Base-by-base conservation (phyloP, 2,329 filamentous ascomycete genomes). In the Fusarium chlamydosporum region DNA sequence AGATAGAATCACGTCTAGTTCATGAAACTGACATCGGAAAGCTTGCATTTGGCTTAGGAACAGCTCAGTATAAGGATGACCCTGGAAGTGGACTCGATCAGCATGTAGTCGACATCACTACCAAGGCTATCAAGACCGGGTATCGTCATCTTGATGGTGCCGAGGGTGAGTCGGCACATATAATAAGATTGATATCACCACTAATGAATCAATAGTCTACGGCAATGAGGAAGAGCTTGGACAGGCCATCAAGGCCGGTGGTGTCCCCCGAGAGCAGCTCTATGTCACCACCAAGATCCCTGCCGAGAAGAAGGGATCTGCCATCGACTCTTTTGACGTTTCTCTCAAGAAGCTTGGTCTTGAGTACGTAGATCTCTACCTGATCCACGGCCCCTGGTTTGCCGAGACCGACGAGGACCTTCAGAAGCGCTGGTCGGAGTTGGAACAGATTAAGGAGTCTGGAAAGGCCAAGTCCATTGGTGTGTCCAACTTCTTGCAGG, bases 71-170 rank as follows among this genome's bases (percentile, higher is more conserved):
- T 79, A 92, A 86, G 76, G 86, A 10, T 11, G 61, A 86, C 70
- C 76, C 76, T 6, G 79, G 83, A 10, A 82, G 77, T 47, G 80
- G 84, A 46, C 80, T 89, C 41, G 88, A 92, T 68, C 79, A 88
- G 57, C 81, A 83, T 7, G 79, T 85, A 48, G 76, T 85, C 45
- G 78, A 82, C 26, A 68, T 80, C 53, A 84, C 84, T 41, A 86
- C 90, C 58, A 84, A 80, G 67, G 91, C 92, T 33, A 90, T 93
- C 72, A 85, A 86, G 56, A 78, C 87, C n/a, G 91, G 90, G 26
- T 94, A 89, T 77, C 84, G 84, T 60, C 91, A 94, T 74, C 83
- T 94, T 4, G 92, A 95, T 76, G 88, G 91, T 42, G 92, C 92
- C 20, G 89, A 94, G 81, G 80, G 89, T 89, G 76, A 59, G 79